Evolutionary conservation across 768 basidiomycete genomes (phyloP).

Genomic region (Mycena latifolia): DNA sequence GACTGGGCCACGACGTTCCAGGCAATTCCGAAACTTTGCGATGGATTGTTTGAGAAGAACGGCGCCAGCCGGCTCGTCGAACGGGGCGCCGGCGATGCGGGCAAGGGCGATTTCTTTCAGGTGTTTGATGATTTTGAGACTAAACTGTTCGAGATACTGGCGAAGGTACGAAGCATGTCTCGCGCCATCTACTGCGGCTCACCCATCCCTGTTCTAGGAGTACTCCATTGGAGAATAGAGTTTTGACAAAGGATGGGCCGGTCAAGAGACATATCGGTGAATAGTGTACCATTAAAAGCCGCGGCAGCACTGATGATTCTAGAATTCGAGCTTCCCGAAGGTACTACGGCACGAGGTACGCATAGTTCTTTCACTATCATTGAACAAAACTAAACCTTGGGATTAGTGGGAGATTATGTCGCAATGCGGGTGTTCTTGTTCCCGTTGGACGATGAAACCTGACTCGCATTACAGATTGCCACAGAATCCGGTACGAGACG

Average conservation of each 20-base stretch:
- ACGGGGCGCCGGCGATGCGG: slow-evolving; percentile 57
- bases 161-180: slow-evolving; percentile 44
- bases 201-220: too few species aligned
- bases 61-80: slow-evolving; percentile 51
- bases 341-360: too few species aligned
- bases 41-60: slow-evolving; percentile 45
- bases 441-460: too few species aligned
- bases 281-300: slow-evolving; percentile 1
- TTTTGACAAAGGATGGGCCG: slow-evolving; percentile 51
- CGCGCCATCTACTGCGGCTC: too few species aligned
- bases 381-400: too few species aligned
- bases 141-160: slow-evolving; percentile 50
- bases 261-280: slow-evolving; percentile 58
- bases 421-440: slow-evolving; percentile 47
- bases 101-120: slow-evolving; percentile 54
- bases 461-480: slow-evolving; percentile 40
- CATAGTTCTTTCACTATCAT: too few species aligned
- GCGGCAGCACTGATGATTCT: not conserved
- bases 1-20: slow-evolving; percentile 63
- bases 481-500: slow-evolving; percentile 52
- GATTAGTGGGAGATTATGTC: too few species aligned
- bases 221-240: slow-evolving; percentile 51
- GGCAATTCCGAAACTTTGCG: slow-evolving; percentile 55
- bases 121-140: slow-evolving; percentile 56
- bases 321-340: slow-evolving; percentile 44